These are phyloP conservation scores for Jasminum sambac DNA, from an alignment of 257 asterid genomes.

Conservation along the genomic window DNA sequence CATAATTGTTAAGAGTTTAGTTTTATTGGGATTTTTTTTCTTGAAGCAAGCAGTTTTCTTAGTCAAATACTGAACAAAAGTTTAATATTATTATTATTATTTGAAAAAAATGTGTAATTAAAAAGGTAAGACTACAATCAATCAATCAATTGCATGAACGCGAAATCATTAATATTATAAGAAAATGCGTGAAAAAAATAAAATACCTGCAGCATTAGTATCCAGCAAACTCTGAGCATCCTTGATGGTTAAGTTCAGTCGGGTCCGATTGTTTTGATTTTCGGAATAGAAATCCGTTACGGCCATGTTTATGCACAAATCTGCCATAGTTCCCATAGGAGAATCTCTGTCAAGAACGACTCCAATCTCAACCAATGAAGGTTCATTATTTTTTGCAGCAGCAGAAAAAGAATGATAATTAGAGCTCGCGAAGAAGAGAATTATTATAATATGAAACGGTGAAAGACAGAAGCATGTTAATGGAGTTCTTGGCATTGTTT, in stretches of 20 bases:
- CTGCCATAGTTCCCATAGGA: conserved; percentile 34
- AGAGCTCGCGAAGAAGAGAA: background rate
- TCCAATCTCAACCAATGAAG: conserved; percentile 24
- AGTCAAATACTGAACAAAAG: no score
- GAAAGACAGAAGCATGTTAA: background rate
- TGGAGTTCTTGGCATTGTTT: background rate
- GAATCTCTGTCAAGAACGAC: conserved; percentile 43
- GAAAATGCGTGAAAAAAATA: no score
- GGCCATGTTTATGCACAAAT: conserved; percentile 45
- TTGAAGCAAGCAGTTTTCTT: no score
- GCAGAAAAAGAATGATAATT: background rate
- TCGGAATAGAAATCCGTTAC: conserved; percentile 38
- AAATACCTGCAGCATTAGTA: conserved; percentile 38
- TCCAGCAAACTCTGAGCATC: conserved; percentile 32
- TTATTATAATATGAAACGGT: background rate
- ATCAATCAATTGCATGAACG: no score
- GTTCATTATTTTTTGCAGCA: background rate
- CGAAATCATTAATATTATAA: no score
- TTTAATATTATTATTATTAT: no score
- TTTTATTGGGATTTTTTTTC: no score
- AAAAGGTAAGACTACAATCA: no score
- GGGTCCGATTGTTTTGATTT: conserved; percentile 31
- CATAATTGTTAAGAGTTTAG: no score
- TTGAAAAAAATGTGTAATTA: no score
- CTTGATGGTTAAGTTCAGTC: conserved; percentile 35